phyloP scores from a whole-genome alignment of 192 early-diverging fungal species.

The Entomortierella beljakovae region DNA sequence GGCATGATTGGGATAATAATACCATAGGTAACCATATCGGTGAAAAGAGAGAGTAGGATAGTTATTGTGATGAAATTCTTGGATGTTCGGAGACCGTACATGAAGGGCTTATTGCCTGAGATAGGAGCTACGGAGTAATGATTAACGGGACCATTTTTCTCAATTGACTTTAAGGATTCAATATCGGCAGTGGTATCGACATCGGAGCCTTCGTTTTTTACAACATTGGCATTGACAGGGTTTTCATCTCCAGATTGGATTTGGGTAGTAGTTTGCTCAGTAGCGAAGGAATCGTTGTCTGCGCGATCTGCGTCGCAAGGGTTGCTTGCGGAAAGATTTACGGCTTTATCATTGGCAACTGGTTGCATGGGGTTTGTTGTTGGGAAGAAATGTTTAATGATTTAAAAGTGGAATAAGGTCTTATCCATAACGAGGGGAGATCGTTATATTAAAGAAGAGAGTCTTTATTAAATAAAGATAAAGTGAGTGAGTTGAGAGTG shows the following conservation, averaged over 20 bases:
- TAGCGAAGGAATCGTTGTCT: not conserved
- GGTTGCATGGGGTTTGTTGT: constrained; percentile 21
- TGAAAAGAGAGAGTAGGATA: constrained; percentile 43
- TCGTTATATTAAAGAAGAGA: not conserved
- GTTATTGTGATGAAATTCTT: constrained; percentile 50
- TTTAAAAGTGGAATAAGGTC: not conserved
- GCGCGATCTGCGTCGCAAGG: constrained; percentile 49
- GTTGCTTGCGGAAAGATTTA: constrained; percentile 48
- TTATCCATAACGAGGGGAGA: constrained; percentile 23
- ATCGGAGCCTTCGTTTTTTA: not conserved
- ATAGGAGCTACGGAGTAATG: not conserved
- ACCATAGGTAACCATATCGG: constrained; percentile 71
- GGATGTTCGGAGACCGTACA: constrained; percentile 25
- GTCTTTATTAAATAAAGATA: not conserved
- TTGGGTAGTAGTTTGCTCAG: not conserved
- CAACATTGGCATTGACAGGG: not conserved
- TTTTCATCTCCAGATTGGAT: not conserved
- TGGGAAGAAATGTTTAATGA: not conserved
- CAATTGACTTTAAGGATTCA: constrained; percentile 8
- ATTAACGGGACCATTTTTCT: not conserved
- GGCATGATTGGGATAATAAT: constrained; percentile 79
- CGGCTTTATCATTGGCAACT: constrained; percentile 34
- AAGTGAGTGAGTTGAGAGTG: not conserved
- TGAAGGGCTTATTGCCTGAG: constrained; percentile 24
- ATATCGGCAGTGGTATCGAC: not conserved